Evolutionary conservation across 176 grass and related monocot genomes (phyloP).

Genomic region (Echinochloa phyllopogon): DNA sequence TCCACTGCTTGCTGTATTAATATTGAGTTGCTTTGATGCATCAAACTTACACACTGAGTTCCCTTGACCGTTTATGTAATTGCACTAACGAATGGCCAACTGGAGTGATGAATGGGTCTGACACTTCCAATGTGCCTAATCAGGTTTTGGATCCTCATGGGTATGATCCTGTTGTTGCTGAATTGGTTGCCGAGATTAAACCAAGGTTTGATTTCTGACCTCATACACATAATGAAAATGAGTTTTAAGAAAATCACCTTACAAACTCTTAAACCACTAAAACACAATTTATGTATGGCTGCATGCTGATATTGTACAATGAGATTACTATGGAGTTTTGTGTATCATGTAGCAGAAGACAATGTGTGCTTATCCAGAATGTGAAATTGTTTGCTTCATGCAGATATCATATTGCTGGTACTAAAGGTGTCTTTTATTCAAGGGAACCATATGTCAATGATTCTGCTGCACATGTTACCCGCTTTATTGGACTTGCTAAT

Average conservation of each 20-base stretch:
- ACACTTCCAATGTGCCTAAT: constrained; percentile 56
- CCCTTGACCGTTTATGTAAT: constrained; percentile 65
- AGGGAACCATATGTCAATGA: constrained; percentile 86
- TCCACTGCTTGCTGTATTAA: constrained; percentile 17
- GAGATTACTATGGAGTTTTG: constrained; percentile 12
- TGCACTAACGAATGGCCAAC: constrained; percentile 90
- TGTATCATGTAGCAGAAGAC: not conserved
- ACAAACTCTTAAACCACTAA: constrained; percentile 35
- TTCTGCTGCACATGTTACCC: constrained; percentile 72
- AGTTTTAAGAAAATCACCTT: not conserved
- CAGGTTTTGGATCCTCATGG: constrained; percentile 64
- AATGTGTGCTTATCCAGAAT: not conserved
- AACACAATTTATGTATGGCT: not conserved
- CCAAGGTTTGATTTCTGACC: constrained; percentile 64
- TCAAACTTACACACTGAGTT: not conserved
- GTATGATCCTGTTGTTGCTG: constrained; percentile 65
- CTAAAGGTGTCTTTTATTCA: constrained; percentile 86
- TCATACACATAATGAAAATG: not conserved
- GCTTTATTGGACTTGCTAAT: constrained; percentile 93
- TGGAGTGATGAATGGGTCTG: constrained; percentile 67
- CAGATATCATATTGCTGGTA: constrained; percentile 94
- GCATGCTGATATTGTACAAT: constrained; percentile 7
- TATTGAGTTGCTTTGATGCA: not conserved
- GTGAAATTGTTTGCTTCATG: constrained; percentile 28
- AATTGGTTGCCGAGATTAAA: constrained; percentile 82